A percentile compares a stretch with the other conserved stretches of the same genome.
These are phyloP conservation scores for Balansia obtecta DNA, from an alignment of 2,329 filamentous ascomycete species.

Conservation along the genomic window DNA sequence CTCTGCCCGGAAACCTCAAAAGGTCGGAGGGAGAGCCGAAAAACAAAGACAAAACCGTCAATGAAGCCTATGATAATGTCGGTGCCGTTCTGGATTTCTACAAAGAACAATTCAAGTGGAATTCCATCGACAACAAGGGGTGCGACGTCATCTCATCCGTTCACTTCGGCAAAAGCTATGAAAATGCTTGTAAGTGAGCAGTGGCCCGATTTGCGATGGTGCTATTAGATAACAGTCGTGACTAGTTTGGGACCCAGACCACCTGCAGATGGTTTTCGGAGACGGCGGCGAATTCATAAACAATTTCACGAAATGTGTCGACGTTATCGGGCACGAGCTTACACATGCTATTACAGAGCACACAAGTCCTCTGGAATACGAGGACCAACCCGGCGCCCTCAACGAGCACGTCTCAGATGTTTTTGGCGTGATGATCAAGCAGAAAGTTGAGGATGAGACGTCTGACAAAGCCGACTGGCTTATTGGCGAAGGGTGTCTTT, in stretches of 20 bases:
- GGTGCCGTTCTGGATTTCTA: constrained; percentile 38
- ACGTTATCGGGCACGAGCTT: constrained; percentile 45
- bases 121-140: constrained; percentile 39
- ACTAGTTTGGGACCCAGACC: constrained; percentile 35
- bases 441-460: constrained; percentile 32
- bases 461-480: constrained; percentile 39
- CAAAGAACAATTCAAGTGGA: constrained; percentile 34
- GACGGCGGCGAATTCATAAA: constrained; percentile 39
- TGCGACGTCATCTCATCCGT: constrained; percentile 38
- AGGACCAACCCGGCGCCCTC: constrained; percentile 39
- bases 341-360: constrained; percentile 42
- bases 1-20: constrained; percentile 30
- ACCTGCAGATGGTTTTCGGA: constrained; percentile 42
- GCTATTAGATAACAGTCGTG: not conserved
- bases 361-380: constrained; percentile 36
- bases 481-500: constrained; percentile 38
- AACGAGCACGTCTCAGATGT: constrained; percentile 46
- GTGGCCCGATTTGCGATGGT: no score
- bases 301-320: constrained; percentile 38
- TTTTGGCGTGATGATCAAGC: constrained; percentile 46
- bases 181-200: constrained; percentile 32
- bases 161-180: constrained; percentile 36
- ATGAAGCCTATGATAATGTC: constrained; percentile 37
- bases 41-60: constrained; percentile 28
- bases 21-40: constrained; percentile 30